These are phyloP conservation scores for Tricholoma furcatifolium DNA, from an alignment of 768 basidiomycete genomes.

Conservation along the genomic window DNA sequence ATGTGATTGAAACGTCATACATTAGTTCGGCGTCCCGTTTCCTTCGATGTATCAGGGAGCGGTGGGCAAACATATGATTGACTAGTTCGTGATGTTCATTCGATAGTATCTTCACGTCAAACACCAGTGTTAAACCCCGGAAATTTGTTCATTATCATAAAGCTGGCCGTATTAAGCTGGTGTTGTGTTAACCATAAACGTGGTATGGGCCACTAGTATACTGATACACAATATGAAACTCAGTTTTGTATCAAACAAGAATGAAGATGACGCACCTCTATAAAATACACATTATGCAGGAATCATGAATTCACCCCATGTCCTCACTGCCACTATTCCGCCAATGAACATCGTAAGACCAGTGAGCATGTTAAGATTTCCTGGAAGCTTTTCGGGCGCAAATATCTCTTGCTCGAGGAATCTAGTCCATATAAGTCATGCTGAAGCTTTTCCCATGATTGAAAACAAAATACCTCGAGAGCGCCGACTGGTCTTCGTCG, in stretches of 20 bases:
- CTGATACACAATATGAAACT: background rate
- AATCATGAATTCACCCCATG: constrained; percentile 78
- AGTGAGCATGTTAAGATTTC: constrained; percentile 70
- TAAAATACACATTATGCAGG: constrained; percentile 44
- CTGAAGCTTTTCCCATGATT: constrained; percentile 20
- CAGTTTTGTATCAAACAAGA: background rate
- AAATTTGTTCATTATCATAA: too few species aligned
- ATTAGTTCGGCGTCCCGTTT: too few species aligned
- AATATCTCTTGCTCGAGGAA: constrained; percentile 64
- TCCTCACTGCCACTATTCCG: constrained; percentile 67
- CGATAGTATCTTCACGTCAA: too few species aligned
- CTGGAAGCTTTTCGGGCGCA: constrained; percentile 70
- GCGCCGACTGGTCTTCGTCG: constrained; percentile 67
- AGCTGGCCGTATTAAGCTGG: too few species aligned
- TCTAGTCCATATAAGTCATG: constrained; percentile 18
- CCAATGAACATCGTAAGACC: constrained; percentile 67
- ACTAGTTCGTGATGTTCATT: too few species aligned
- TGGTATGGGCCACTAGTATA: too few species aligned
- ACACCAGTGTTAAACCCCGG: too few species aligned
- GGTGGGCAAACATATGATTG: too few species aligned
- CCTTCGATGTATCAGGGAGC: too few species aligned
- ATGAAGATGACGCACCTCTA: background rate
- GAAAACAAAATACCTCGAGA: constrained; percentile 38
- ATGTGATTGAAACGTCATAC: too few species aligned
- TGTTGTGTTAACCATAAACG: too few species aligned